Percentiles rank a stretch among this genome's conserved stretches.
Evolutionary conservation across 192 early-diverging fungal species (phyloP).

Genomic region (Coemansia sp.): DNA sequence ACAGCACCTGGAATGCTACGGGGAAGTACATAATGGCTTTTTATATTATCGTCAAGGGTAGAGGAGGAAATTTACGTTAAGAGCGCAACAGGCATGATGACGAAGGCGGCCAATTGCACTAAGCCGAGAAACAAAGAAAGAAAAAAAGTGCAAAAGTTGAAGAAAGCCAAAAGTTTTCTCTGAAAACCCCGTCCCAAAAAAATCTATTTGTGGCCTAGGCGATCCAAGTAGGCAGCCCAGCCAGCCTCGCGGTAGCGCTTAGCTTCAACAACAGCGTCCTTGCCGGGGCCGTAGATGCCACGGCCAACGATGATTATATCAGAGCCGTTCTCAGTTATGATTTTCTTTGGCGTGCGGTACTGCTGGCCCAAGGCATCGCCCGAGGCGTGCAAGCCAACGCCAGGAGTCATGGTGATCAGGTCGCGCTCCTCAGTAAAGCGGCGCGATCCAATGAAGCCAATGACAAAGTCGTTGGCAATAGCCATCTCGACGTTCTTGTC

Average conservation of each 20-base stretch:
- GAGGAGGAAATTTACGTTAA: neutral
- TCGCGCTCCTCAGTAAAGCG: slow-evolving; percentile 73
- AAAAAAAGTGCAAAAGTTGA: neutral
- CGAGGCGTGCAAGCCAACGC: slow-evolving; percentile 79
- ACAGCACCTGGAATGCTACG: slow-evolving; percentile 42
- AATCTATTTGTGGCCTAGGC: slow-evolving; percentile 11
- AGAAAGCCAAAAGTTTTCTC: too few relatives aligned
- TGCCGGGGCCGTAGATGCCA: slow-evolving; percentile 90
- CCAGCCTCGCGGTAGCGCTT: slow-evolving; percentile 87
- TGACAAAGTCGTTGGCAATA: slow-evolving; percentile 83
- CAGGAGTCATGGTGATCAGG: slow-evolving; percentile 94
- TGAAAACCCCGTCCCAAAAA: too few relatives aligned
- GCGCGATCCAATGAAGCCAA: slow-evolving; percentile 85
- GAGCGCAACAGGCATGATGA: neutral
- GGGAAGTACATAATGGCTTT: slow-evolving; percentile 40
- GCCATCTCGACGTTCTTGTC: slow-evolving; percentile 85
- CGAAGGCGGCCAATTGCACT: too few relatives aligned
- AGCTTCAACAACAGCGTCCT: slow-evolving; percentile 68
- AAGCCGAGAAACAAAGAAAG: neutral
- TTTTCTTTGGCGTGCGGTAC: slow-evolving; percentile 88
- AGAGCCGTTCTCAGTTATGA: slow-evolving; percentile 77
- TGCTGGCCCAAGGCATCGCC: slow-evolving; percentile 93
- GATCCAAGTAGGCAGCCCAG: slow-evolving; percentile 89
- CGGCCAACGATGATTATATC: slow-evolving; percentile 99
- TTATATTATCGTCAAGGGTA: neutral